Evolutionary conservation across 2,329 filamentous ascomycete genomes (phyloP), one percentile per base, ranked within the genome.

Genomic region (Pestalotiopsis sp.): DNA sequence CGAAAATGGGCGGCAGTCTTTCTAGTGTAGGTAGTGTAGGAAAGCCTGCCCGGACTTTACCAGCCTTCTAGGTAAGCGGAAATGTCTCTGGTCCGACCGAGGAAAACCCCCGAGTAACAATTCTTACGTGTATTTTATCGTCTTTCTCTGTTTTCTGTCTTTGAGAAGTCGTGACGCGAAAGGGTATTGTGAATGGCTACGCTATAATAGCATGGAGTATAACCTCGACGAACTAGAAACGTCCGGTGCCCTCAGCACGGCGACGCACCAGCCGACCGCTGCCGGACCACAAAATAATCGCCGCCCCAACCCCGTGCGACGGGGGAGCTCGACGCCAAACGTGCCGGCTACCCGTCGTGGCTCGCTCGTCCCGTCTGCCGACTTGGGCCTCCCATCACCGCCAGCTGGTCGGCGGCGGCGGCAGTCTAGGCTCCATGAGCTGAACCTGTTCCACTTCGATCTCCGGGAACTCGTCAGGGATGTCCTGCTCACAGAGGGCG

Each of bases 391-490:
- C 12, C 27, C 61, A 20, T 61, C 31, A 11, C 20, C 45, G 45
- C 45, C 45, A 52, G 45, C 17, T n/a, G 7, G 14, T 7, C 52
- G 31, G 6, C 23, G 66, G 58, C 2, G 66, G 68, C 56, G 68
- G 63, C 49, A 68, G 65, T 23, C 41, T 13, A 27, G 58, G 67
- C 41, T 66, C 68, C n/a, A 65, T 65, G 69, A 27, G 68, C 59
- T 14, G 49, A 75, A 76, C 57, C 69, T 78, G 11, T 78, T 78
- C 72, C 75, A 73, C 61, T 78, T 77, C 40, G 76, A 76, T 57
- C 74, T 77, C 13, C 71, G 71, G 57, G 75, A 77, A 49, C 70
- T 77, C 6, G 75, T 72, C 52, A 68, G 70, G 41, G 73, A 74
- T 11, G 56, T 76, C n/a, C 67, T 77, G 38, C 71, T 77, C 2